Base-by-base conservation (phyloP, 2,329 filamentous ascomycete genomes). In the Plectosphaerella cucumerina region DNA sequence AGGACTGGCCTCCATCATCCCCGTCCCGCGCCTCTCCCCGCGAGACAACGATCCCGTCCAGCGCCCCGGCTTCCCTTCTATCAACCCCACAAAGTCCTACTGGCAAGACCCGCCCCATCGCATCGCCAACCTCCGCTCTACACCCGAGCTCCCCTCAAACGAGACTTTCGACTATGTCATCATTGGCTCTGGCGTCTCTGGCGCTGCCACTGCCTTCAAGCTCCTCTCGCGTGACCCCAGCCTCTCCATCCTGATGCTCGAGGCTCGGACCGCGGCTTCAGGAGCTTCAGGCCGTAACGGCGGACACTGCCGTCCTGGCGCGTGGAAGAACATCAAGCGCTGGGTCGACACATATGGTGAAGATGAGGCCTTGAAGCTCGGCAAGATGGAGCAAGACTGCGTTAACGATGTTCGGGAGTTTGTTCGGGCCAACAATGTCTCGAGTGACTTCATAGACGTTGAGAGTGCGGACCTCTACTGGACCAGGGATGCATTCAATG, bases 181-280 rank as follows among this genome's bases (percentile, higher is more conserved):
- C 39, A 70, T 74, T 35, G 71, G 72, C 20, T 72, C 71, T 5
- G 72, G 72, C 4, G 67, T 74, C 12, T 64, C 71, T 1, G 72
- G 71, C 2, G 66, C 65, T 0, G 52, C 73, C 15, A 70, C 67
- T n/a, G 65, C 69, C 2, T 73, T 64, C 56, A 64, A 70, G 35
- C 56, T 75, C n/a, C 52, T 67, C 6, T 21, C 52, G 5, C 53
- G 57, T 21, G 52, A 61, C n/a, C 58, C 62, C 0, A 44, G 54
- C 8, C 52, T 62, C 3, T 47, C 52, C 4, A 55, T 70, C 18
- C 47, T 65, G 2, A 65, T 70, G 60, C 56, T 70, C 4, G 67
- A 70, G 49, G 66, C 65, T 1, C 59, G 67, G 5, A 60, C 62
- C 12, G 59, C 66, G 5, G 66, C 64, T 21, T 67, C 65, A 12